Base-by-base conservation (phyloP, 139 green algal genomes). In the Picochlorum costavermella region DNA sequence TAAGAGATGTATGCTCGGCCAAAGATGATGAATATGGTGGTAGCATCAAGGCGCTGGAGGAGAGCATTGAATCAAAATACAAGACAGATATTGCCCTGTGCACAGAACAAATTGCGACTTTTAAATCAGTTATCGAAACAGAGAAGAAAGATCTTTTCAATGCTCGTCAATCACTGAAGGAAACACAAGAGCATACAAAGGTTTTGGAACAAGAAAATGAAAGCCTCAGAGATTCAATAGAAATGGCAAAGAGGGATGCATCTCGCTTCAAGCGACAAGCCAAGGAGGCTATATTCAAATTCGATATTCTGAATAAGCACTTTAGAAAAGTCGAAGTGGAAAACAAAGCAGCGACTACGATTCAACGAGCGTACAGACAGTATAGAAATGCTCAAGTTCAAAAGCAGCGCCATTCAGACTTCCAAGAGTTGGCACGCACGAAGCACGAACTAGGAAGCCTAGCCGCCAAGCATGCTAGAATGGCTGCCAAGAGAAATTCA, bases 281-380 rank as follows among this genome's bases (percentile, higher is more conserved):
- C 25, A 49, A 50, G 26, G 20, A 50, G 20, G 12, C 20, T 0
- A 59, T 57, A 23, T 31, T 56, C 58, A 31, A 50, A 23, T 31
- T 56, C 12, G 20, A 50, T 31, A 20, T 56, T 14, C 58, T 50
- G 20, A 64, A 28, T 56, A 44, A 43, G 30, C 53, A n/a, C 29
- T 50, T 28, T 9, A 20, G n/a, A 53, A 53, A 53, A 53, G 16
- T 53, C 20, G 46, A 53, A 23, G n/a, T 2, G 4, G 46, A 53
- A 53, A 53, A 53, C 6, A 53, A 53, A 23, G 77, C 77, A 6
- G 77, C 77, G 3, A 62, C 50, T 28, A 36, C 69, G 23, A 79
- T 83, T 45, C 77, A 83, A 51, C 30, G 66, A 14, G 26, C 56
- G 12, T 83, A 63, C 37, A 63, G 74, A 4, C 28, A 56, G n/a